Evolutionary conservation across 2,329 filamentous ascomycete genomes (phyloP).

Genomic region (Bipolaris oryzae): DNA sequence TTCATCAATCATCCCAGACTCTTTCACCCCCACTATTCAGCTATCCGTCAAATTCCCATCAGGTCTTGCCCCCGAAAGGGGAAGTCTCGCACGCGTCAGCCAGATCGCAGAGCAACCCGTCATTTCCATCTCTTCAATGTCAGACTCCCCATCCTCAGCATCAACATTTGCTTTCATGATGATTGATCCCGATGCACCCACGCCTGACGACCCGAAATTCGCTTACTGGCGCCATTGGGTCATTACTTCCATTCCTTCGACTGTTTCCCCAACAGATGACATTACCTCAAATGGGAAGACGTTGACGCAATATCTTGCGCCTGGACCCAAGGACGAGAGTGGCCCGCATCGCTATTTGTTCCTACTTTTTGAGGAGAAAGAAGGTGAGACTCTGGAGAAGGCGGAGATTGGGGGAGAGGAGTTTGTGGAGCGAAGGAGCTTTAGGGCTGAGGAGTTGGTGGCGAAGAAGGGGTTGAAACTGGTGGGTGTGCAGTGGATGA

Average conservation of each 20-base stretch:
- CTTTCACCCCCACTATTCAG: conserved; percentile 52
- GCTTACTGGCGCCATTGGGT: conserved; percentile 64
- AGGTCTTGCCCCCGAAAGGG: conserved; percentile 29
- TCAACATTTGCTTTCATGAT: conserved; percentile 56
- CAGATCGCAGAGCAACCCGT: conserved; percentile 29
- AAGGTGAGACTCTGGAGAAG: conserved; percentile 28
- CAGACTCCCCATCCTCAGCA: conserved; percentile 4
- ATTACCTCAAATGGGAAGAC: conserved; percentile 25
- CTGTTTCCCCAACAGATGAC: not conserved
- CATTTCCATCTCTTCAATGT: conserved; percentile 39
- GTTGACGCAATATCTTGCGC: conserved; percentile 42
- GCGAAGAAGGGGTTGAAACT: conserved; percentile 36
- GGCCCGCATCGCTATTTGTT: conserved; percentile 46
- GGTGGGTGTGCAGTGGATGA: conserved; percentile 47
- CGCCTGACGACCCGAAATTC: conserved; percentile 61
- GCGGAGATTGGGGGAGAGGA: conserved; percentile 44
- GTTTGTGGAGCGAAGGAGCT: conserved; percentile 44
- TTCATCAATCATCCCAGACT: conserved; percentile 49
- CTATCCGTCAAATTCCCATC: conserved; percentile 46
- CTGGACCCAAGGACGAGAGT: conserved; percentile 44
- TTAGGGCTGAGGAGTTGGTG: conserved; percentile 32
- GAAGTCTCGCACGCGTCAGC: conserved; percentile 45
- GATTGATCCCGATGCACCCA: conserved; percentile 62
- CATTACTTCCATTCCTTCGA: conserved; percentile 33
- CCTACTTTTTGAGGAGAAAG: conserved; percentile 38